phyloP scores from a whole-genome alignment of 352 stramenopile genomes.

The Aphanomyces cochlioides region DNA sequence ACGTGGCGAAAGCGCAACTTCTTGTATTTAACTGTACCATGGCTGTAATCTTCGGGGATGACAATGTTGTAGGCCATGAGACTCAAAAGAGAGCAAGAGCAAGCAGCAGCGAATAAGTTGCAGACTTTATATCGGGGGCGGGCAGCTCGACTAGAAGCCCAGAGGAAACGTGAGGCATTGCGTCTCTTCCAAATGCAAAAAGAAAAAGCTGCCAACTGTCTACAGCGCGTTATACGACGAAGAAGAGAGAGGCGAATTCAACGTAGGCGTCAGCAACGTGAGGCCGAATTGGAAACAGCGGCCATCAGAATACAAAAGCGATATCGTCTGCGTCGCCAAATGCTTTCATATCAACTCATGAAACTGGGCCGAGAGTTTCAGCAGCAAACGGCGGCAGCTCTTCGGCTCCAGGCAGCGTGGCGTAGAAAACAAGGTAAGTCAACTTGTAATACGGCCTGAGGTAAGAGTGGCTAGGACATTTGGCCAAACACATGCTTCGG shows the following conservation, averaged over 20 bases:
- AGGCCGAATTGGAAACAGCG: background rate
- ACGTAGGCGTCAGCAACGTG: background rate
- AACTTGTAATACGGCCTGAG: background rate
- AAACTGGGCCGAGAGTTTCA: conserved; percentile 4
- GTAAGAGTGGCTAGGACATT: background rate
- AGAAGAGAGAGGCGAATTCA: conserved; percentile 12
- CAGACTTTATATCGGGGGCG: conserved; percentile 20
- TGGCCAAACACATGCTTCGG: conserved; percentile 27
- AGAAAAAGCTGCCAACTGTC: background rate
- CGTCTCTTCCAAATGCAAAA: background rate
- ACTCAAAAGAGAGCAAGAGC: background rate
- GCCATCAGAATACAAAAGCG: conserved; percentile 14
- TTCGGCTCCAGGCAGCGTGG: conserved; percentile 21
- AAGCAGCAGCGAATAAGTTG: conserved; percentile 25
- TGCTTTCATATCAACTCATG: conserved; percentile 22
- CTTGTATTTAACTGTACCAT: background rate
- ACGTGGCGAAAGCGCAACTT: conserved; percentile 20
- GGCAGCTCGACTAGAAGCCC: conserved; percentile 13
- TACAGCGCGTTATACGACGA: conserved; percentile 22
- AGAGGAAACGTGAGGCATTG: background rate
- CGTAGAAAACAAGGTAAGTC: conserved; percentile 26
- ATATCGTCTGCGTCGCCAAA: conserved; percentile 13
- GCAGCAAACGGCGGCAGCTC: background rate
- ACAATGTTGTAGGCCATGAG: conserved; percentile 3
- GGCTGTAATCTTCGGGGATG: background rate